Base-by-base conservation (phyloP, 2,329 filamentous ascomycete species). In the Furcasterigmium furcatum region DNA sequence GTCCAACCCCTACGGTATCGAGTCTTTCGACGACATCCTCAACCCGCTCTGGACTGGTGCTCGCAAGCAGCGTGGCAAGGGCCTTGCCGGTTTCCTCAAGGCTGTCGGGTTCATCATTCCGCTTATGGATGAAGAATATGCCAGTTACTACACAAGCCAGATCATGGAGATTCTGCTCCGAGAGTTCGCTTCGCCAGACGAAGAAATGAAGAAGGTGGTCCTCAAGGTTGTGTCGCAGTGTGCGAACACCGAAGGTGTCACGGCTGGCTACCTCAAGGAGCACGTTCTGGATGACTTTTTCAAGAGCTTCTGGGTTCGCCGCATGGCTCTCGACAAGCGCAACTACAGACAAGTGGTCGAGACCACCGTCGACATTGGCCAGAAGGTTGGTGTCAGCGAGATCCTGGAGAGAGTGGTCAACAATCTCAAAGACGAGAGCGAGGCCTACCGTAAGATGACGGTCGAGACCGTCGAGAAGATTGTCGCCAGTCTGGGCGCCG, bases 171-270 rank as follows among this genome's bases (percentile, higher is more conserved):
- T 97, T 58, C 73, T 99, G 13, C 81, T 97, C 24, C 84, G 94
- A 58, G 94, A 99, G 63, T 99, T 99, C 60, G 88, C 91, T 7
- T 96, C 92, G 1, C 94, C 94, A 0, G 94, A 99, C 55, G 94
- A 99, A 67, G 94, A 99, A 68, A 99, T 99, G 94, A 99, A 97
- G 72, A 99, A 99, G 73, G 94, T 99, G 1, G 94, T 99, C 8
- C 73, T 99, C 47, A 97, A 97, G 69, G 94, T 99, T 22, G 84
- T 99, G 14, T 96, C 91, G 16, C 94, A 99, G 62, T 97, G 94
- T 61, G 89, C 94, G 8, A 87, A 87, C 55, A 97, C 92, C 3
- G 88, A 95, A 60, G 94, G 94, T 70, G 94, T 99, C 22, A 97
- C 94, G 27, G 88, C 91, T 29, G 87, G 85, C 32, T 99, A 97